Conservation (phyloP, 495 filamentous ascomycete species). For the Cercophora scortea region DNA sequence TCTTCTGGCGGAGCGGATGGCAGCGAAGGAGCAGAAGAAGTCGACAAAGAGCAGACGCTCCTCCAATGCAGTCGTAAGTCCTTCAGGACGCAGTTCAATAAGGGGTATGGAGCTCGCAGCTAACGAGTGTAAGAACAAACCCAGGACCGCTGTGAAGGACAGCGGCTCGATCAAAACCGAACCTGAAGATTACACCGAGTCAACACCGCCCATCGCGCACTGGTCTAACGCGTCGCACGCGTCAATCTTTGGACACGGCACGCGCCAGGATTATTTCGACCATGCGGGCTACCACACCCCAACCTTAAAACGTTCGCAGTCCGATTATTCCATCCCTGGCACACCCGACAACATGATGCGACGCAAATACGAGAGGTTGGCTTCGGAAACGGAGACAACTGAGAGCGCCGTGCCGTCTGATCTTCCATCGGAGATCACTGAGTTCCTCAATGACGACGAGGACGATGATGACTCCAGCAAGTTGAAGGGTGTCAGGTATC, state of each 20-base stretch:
- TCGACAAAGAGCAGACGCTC: slow-evolving; percentile 19
- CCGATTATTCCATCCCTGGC: slow-evolving; percentile 7
- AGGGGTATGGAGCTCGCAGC: no score
- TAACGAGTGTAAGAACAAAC: background rate
- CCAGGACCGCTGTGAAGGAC: background rate
- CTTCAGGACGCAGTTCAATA: background rate
- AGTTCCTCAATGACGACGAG: slow-evolving; percentile 12
- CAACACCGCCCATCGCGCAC: slow-evolving; percentile 1
- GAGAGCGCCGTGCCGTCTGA: slow-evolving; percentile 26
- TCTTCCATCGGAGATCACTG: slow-evolving; percentile 12
- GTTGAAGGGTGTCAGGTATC: slow-evolving; percentile 72
- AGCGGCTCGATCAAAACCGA: slow-evolving; percentile 23
- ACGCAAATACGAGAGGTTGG: slow-evolving; percentile 13
- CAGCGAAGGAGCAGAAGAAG: slow-evolving; percentile 60
- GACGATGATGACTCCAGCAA: slow-evolving; percentile 31
- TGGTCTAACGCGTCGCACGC: slow-evolving; percentile 6
- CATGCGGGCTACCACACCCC: slow-evolving; percentile 11
- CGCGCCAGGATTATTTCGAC: slow-evolving; percentile 14
- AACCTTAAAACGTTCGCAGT: slow-evolving; percentile 8
- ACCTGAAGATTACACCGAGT: slow-evolving; percentile 13
- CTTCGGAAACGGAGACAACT: slow-evolving; percentile 23
- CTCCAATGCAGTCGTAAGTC: slow-evolving; percentile 7
- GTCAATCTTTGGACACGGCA: slow-evolving; percentile 6
- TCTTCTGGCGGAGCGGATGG: slow-evolving; percentile 63
- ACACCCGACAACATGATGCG: slow-evolving; percentile 11